Evolutionary conservation across 1,139 yeast genomes (phyloP), one percentile per base, ranked within the genome.

Genomic region (Saccharomyces hybrid): DNA sequence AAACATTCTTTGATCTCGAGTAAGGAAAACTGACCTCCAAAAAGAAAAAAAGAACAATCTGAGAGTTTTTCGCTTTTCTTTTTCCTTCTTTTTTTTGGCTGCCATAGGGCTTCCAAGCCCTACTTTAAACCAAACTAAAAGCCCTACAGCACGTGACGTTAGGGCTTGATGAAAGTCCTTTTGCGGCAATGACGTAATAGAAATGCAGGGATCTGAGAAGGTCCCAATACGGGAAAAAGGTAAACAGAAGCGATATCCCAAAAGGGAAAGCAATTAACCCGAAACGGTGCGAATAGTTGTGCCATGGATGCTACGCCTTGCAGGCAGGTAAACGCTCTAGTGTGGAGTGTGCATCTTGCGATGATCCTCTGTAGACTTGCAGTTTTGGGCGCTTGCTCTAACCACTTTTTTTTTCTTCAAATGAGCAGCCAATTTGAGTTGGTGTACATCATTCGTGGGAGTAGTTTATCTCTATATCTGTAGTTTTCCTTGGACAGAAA

Each of bases 1-100:
- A 38, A 38, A 38, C 44, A 38, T 38, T 38, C 44, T 38, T 38
- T 16, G 44, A 38, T 38, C 44, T 38, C 24, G 44, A 38, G 12
- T 19, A 38, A 28, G 44, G 44, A 38, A 38, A 38, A 38, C 26
- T 38, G 44, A 9, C 44, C 11, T 38, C 26, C 26, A 24, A 38
- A 16, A 19, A 19, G 14, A 38, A 38, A 16, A 38, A 38, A 38
- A 38, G 19, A 38, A 34, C 63, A 19, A 59, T 64, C 56, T 64
- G 64, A 54, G 63, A 63, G 55, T 62, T 58, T 49, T 58, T 56
- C 21, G 41, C 55, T 14, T 51, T 57, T 16, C 19, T 24, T 19
- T 38, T 38, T 34, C 16, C 8, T 16, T 16, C n/a, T 9, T 11
- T 38, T 16, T 38, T 38, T 19, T 4, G 19, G 11, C 26, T 19